Base-by-base conservation (phyloP, 768 basidiomycete species). In the Tephrocybe sp. region DNA sequence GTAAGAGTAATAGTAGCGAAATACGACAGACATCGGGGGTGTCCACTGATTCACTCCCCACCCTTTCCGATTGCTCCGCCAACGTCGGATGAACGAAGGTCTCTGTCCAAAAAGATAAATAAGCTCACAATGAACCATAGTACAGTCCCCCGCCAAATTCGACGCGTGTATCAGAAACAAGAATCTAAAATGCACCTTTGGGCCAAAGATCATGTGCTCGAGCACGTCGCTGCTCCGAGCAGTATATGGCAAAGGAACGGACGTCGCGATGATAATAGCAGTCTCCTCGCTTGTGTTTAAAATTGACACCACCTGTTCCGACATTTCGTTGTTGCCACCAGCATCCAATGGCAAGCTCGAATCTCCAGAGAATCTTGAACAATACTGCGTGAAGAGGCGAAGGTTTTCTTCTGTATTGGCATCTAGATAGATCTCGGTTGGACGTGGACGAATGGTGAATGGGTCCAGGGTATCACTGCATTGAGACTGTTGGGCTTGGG, bases 211-310 rank as follows among this genome's bases (percentile, higher is more conserved):
- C 66, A 69, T 66, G 5, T 59, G 55, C 31, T 57, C 44, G 7
- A 69, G 44, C n/a, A 64, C 65, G 9, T 56, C 56, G 22, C 56
- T 59, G 46, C 63, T 65, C 24, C 64, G 64, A 22, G 60, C 62
- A 31, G 58, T 60, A 42, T 64, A 67, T 6, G 63, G 59, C 6
- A 68, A 44, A n/a, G 66, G 64, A 9, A 69, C 57, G 22, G 68
- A 66, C 12, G 66, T 60, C 3, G 55, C 61, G 21, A 69, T 66
- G n/a, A 52, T 49, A 28, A 60, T 47, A 8, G 38, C 18, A 16
- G 30, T 35, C 28, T 27, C 41, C n/a, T 4, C 16, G 32, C 15
- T 32, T 9, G 25, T 25, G n/a, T n/a, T n/a, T n/a, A n/a, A n/a
- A n/a, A n/a, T n/a, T n/a, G n/a, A n/a, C n/a, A n/a, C n/a, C n/a